Percentiles rank a stretch among this genome's conserved stretches.
phyloP scores from a whole-genome alignment of 352 stramenopile species.

The Globisporangium lucens region DNA sequence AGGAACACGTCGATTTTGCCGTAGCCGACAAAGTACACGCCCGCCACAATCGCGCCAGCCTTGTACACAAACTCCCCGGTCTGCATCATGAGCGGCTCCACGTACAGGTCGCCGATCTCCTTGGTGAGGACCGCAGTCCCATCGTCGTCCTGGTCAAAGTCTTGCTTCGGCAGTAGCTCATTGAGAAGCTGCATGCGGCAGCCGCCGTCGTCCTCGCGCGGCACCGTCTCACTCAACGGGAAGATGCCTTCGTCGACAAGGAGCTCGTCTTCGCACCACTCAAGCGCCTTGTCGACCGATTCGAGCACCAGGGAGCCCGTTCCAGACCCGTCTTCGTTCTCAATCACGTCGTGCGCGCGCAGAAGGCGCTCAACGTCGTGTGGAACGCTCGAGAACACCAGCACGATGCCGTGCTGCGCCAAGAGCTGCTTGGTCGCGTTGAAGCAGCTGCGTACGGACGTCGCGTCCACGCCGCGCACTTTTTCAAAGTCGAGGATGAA shows the following conservation, averaged over 20 bases:
- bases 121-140: slow-evolving; percentile 37
- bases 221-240: slow-evolving; percentile 54
- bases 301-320: slow-evolving; percentile 77
- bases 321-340: slow-evolving; percentile 48
- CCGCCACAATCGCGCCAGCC: slow-evolving; percentile 54
- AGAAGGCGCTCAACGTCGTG: slow-evolving; percentile 67
- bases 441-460: slow-evolving; percentile 84
- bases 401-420: slow-evolving; percentile 65
- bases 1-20: slow-evolving; percentile 86
- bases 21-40: slow-evolving; percentile 81
- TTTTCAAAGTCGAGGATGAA: slow-evolving; percentile 90
- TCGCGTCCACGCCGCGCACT: slow-evolving; percentile 88
- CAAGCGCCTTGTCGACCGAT: slow-evolving; percentile 76
- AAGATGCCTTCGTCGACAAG: slow-evolving; percentile 67
- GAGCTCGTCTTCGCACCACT: slow-evolving; percentile 86
- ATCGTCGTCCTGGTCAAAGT: slow-evolving; percentile 14
- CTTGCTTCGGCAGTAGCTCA: slow-evolving; percentile 48
- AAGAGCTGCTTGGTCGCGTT: slow-evolving; percentile 83
- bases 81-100: slow-evolving; percentile 54
- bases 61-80: slow-evolving; percentile 68
- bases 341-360: slow-evolving; percentile 78
- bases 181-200: slow-evolving; percentile 63
- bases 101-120: slow-evolving; percentile 69
- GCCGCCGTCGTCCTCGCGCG: slow-evolving; percentile 26
- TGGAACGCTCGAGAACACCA: slow-evolving; percentile 76